Evolutionary conservation across 768 basidiomycete genomes (phyloP), one percentile per base, ranked within the genome.

Genomic region (Pulveroboletus sp.): DNA sequence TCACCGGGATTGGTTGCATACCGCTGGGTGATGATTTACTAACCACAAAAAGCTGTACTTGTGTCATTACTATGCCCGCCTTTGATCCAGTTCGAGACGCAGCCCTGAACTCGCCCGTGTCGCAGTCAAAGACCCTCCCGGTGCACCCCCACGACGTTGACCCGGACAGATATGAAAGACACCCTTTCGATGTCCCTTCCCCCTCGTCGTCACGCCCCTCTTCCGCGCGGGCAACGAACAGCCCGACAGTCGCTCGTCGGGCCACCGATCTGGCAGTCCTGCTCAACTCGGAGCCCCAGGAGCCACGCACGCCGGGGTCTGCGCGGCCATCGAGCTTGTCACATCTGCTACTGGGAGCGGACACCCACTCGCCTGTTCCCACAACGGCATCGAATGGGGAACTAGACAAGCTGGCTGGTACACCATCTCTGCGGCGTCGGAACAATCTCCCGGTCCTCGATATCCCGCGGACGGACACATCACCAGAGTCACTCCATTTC

Each of bases 1-100:
- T n/a, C 42, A 11, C 23, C 35, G 21, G 17, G 12, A 45, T 36
- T 37, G 12, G 23, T 50, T 37, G 20, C 44, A 17, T 21, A 43
- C 29, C 43, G 23, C 40, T 29, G 40, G 50, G 52, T 40, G 44
- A 61, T 59, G 44, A 41, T 47, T 41, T 47, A 41, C 31, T 64
- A 49, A 57, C 29, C 20, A 33, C 39, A 45, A 17, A 12, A 38
- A 44, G n/a, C 47, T 21, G 37, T 27, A 43, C 40, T 11, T 24
- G 23, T 42, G 25, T 10, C 32, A 11, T 29, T 37, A 11, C 24
- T 37, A 67, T 67, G 66, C 66, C 66, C 43, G 66, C 87, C 58
- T 89, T 90, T 76, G 89, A 90, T 77, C 87, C 89, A 60, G 87
- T 91, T 53, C 80, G 89, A 66, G 89, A 90, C 77, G 89, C 89